A percentile compares a stretch with the other conserved stretches of the same genome.
These are phyloP conservation scores for Tephrocybe sp. DNA, from an alignment of 768 basidiomycete genomes.

Conservation along the genomic window DNA sequence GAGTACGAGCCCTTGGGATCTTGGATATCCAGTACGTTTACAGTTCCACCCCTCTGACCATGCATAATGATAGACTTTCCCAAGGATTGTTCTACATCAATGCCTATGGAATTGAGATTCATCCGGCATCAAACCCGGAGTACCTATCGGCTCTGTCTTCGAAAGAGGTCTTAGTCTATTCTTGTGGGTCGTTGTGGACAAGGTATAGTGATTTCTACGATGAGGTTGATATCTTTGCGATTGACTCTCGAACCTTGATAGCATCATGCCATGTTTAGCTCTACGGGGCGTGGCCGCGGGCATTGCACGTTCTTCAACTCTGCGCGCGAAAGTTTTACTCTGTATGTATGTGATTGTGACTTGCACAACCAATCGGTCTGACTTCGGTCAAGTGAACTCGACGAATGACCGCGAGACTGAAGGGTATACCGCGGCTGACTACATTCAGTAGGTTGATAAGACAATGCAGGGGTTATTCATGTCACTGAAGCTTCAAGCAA, in stretches of 20 bases:
- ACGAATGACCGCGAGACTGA: constrained; percentile 89
- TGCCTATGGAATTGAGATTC: constrained; percentile 88
- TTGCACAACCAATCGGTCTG: neutral
- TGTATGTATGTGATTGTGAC: constrained; percentile 43
- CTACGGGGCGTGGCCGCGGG: constrained; percentile 73
- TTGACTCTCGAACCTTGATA: neutral
- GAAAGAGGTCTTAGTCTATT: constrained; percentile 78
- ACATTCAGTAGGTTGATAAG: constrained; percentile 57
- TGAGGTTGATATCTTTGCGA: neutral
- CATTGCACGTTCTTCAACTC: constrained; percentile 68
- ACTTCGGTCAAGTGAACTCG: constrained; percentile 61
- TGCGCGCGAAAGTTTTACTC: constrained; percentile 82
- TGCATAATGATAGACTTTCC: constrained; percentile 4
- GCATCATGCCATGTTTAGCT: constrained; percentile 87
- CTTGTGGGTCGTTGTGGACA: constrained; percentile 94
- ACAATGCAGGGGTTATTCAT: neutral
- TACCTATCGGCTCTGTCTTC: constrained; percentile 61
- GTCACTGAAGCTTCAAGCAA: constrained; percentile 23
- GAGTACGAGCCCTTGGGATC: constrained; percentile 56
- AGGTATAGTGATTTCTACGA: constrained; percentile 44
- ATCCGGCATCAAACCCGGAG: constrained; percentile 82
- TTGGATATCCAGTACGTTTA: constrained; percentile 57
- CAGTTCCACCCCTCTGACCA: neutral
- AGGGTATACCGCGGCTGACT: constrained; percentile 80
- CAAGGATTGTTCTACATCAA: constrained; percentile 86